Evolutionary conservation across 2,329 filamentous ascomycete genomes (phyloP).

Genomic region (Epichloe glyceriae): DNA sequence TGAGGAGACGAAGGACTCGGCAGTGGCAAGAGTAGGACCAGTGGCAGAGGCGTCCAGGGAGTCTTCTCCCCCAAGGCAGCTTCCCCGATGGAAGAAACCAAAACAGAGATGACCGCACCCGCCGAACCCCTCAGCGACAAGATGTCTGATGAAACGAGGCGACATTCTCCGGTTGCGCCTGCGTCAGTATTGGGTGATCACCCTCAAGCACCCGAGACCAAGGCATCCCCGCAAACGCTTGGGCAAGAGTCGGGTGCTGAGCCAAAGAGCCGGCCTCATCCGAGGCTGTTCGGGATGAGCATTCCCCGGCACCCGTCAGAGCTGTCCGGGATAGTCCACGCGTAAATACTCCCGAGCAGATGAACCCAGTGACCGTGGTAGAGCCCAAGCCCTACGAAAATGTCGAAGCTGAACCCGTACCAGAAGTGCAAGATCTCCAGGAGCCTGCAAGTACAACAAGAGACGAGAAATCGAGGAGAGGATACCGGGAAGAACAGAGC

Average conservation of each 20-base stretch:
- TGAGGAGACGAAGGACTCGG: slow-evolving; percentile 11
- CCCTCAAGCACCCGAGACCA: not conserved
- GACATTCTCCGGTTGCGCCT: not conserved
- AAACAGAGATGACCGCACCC: not conserved
- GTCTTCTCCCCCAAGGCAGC: slow-evolving; percentile 8
- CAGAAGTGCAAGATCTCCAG: slow-evolving; percentile 16
- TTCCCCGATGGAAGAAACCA: slow-evolving; percentile 8
- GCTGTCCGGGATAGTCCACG: not conserved
- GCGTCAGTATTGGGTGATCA: not conserved
- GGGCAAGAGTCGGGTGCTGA: not conserved
- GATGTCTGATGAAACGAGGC: not conserved
- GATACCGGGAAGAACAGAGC: not conserved
- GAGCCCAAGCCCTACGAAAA: too few relatives aligned
- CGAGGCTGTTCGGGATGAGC: not conserved
- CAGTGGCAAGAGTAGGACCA: slow-evolving; percentile 3
- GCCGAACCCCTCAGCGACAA: not conserved
- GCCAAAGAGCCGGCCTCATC: not conserved
- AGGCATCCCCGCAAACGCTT: not conserved
- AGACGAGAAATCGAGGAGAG: not conserved
- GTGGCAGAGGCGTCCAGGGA: not conserved
- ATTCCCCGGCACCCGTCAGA: not conserved
- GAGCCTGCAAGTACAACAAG: slow-evolving; percentile 12
- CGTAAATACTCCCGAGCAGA: not conserved
- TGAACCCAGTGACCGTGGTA: not conserved
- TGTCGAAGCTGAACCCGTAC: not conserved